phyloP scores from a whole-genome alignment of 1,284 basidiomycete species.

The Fomitopsis betulina region DNA sequence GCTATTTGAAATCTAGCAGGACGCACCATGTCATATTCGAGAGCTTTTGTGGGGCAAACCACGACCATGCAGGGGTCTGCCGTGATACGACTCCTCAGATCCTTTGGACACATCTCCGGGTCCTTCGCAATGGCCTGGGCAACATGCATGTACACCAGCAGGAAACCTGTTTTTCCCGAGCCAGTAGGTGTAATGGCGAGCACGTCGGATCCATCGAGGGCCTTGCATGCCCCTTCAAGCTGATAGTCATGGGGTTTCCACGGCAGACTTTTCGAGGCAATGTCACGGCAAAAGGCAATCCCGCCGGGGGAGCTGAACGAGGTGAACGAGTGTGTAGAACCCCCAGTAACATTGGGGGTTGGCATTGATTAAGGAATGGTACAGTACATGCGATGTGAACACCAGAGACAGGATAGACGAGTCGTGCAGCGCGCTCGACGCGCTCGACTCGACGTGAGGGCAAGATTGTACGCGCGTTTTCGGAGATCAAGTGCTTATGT shows the following conservation, averaged over 20 bases:
- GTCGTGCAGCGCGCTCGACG: too few species aligned
- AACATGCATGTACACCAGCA: slow-evolving; percentile 6
- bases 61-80: not conserved
- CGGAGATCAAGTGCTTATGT: too few species aligned
- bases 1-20: not conserved
- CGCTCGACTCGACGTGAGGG: too few species aligned
- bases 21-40: not conserved
- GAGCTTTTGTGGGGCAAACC: not conserved
- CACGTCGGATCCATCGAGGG: slow-evolving; percentile 16
- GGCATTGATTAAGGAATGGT: too few species aligned
- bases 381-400: too few species aligned
- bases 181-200: slow-evolving; percentile 19
- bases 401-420: too few species aligned
- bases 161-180: slow-evolving; percentile 13
- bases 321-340: not conserved
- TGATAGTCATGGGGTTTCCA: slow-evolving; percentile 20
- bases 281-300: not conserved
- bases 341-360: too few species aligned
- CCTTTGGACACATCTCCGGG: not conserved
- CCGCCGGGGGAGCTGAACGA: not conserved
- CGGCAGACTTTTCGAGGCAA: not conserved
- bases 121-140: not conserved
- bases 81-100: not conserved
- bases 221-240: slow-evolving; percentile 16
- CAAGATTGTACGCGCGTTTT: too few species aligned